Evolutionary conservation across 805 yeast genomes (phyloP).

Genomic region (Zygoascus tannicola): DNA sequence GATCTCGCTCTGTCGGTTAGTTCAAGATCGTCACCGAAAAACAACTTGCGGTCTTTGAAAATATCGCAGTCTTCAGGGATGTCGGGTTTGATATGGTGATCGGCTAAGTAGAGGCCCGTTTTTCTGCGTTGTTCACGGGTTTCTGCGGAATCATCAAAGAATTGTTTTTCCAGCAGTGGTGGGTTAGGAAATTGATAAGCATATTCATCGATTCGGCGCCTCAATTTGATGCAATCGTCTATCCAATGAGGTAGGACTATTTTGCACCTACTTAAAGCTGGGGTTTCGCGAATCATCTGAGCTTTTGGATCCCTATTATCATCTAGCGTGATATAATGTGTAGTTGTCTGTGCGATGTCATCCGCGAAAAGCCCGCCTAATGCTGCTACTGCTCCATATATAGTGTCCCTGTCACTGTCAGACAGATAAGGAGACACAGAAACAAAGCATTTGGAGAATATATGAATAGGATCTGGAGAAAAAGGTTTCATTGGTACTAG

Average conservation of each 20-base stretch:
- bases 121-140: neutral
- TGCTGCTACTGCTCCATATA: conserved; percentile 57
- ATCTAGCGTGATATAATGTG: conserved; percentile 63
- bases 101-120: conserved; percentile 1
- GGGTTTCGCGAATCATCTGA: conserved; percentile 12
- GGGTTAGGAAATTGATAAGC: conserved; percentile 43
- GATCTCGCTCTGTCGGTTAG: conserved; percentile 37
- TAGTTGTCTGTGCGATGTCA: conserved; percentile 56
- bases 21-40: conserved; percentile 45
- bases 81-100: neutral
- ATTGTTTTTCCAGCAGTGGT: conserved; percentile 9
- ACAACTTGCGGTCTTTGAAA: conserved; percentile 40
- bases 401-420: conserved; percentile 52
- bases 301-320: conserved; percentile 42
- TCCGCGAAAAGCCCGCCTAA: conserved; percentile 72
- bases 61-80: conserved; percentile 13
- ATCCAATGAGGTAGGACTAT: conserved; percentile 76
- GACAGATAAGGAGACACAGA: conserved; percentile 48
- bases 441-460: conserved; percentile 53
- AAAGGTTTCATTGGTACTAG: conserved; percentile 46
- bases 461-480: conserved; percentile 61
- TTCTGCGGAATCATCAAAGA: conserved; percentile 4
- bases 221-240: conserved; percentile 52
- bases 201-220: conserved; percentile 41
- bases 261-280: conserved; percentile 13